phyloP scores from a whole-genome alignment of 768 basidiomycete genomes.

The Guyanaporus albipodus region DNA sequence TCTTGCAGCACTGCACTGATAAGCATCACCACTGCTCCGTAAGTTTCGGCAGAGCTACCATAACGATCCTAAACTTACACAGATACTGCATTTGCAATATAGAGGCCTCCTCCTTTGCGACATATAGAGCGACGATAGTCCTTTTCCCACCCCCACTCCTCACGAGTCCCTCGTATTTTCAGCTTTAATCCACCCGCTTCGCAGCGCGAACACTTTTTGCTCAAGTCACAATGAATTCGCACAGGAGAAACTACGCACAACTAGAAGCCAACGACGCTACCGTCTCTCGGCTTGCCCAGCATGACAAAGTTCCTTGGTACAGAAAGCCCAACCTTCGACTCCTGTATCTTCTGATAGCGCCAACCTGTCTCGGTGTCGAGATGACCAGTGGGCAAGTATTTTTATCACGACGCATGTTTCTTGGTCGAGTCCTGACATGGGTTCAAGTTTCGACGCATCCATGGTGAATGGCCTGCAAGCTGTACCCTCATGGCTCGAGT shows the following conservation, averaged over 20 bases:
- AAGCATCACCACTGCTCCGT: no score
- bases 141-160: no score
- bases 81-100: no score
- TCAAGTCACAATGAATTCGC: not conserved
- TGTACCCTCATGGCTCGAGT: slow-evolving; percentile 51
- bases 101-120: no score
- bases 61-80: no score
- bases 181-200: no score
- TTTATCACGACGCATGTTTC: not conserved
- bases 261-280: not conserved
- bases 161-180: no score
- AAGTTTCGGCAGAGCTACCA: no score
- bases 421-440: not conserved
- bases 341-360: slow-evolving; percentile 53
- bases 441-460: slow-evolving; percentile 33
- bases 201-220: no score
- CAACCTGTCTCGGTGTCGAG: slow-evolving; percentile 25
- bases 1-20: no score
- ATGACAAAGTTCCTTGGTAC: slow-evolving; percentile 58
- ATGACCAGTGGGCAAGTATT: not conserved
- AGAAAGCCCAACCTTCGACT: slow-evolving; percentile 52
- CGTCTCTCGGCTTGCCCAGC: slow-evolving; percentile 1
- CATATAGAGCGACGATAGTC: no score
- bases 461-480: slow-evolving; percentile 64
- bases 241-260: no score